phyloP scores from a whole-genome alignment of 2,329 filamentous ascomycete genomes.

The Pestalotiopsis sp. region DNA sequence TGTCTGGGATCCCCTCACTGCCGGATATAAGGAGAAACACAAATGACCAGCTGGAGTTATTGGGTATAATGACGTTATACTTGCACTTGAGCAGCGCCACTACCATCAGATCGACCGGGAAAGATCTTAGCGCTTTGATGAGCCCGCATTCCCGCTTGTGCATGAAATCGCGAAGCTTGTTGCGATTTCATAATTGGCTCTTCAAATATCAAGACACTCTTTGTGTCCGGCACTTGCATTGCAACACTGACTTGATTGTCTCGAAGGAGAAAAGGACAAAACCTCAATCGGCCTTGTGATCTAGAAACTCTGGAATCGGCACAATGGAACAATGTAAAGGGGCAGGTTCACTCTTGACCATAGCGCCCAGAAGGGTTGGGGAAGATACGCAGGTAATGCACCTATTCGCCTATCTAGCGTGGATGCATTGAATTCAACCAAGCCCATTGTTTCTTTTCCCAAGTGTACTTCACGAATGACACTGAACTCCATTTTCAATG shows the following conservation, averaged over 20 bases:
- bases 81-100: background rate
- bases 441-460: background rate
- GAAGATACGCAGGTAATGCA: background rate
- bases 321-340: background rate
- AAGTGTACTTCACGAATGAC: background rate
- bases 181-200: too few relatives aligned
- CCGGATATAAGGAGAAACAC: background rate
- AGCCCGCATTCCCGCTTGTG: background rate
- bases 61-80: background rate
- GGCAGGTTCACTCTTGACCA: background rate
- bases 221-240: too few relatives aligned
- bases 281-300: background rate
- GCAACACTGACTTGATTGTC: too few relatives aligned
- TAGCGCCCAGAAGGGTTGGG: background rate
- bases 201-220: too few relatives aligned
- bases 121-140: background rate
- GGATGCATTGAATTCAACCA: background rate
- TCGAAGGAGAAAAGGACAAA: too few relatives aligned
- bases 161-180: too few relatives aligned
- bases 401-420: background rate
- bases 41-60: background rate
- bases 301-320: background rate
- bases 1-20: background rate
- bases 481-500: too few relatives aligned
- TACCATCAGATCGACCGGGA: background rate